phyloP scores from a whole-genome alignment of 1,284 basidiomycete species.

The Gastroboletus turbinatus region DNA sequence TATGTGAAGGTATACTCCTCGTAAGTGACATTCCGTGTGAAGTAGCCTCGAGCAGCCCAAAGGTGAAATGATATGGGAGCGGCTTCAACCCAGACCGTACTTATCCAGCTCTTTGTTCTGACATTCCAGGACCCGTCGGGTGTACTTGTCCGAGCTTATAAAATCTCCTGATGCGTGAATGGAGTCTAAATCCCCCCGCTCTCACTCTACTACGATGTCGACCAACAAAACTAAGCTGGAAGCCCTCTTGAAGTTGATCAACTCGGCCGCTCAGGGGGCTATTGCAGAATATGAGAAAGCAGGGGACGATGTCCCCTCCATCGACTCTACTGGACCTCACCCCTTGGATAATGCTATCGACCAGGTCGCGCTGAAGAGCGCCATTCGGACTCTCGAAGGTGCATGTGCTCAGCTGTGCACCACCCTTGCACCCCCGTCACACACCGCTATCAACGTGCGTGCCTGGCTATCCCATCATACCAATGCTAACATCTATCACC shows the following conservation, averaged over 20 bases:
- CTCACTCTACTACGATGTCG: constrained; percentile 14
- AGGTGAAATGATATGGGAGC: neutral
- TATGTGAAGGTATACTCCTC: neutral
- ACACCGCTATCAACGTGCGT: constrained; percentile 29
- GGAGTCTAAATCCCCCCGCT: neutral
- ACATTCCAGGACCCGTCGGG: neutral
- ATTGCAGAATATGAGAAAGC: constrained; percentile 28
- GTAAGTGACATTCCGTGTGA: neutral
- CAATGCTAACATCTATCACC: neutral
- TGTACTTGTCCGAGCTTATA: neutral
- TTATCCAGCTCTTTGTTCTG: neutral
- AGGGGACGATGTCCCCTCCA: constrained; percentile 23
- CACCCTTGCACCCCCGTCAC: constrained; percentile 31
- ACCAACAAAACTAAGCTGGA: constrained; percentile 25
- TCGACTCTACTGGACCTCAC: constrained; percentile 24
- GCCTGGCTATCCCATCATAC: no score
- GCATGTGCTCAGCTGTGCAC: constrained; percentile 31
- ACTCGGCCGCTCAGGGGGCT: constrained; percentile 26
- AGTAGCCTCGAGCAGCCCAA: neutral
- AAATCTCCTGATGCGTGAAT: neutral
- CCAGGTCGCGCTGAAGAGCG: constrained; percentile 22
- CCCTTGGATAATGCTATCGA: constrained; percentile 26
- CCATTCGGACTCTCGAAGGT: constrained; percentile 31
- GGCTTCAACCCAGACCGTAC: neutral
- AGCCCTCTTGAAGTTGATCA: constrained; percentile 27